Conservation (phyloP, 148 eudicot genomes). For the Camellia japonica region DNA sequence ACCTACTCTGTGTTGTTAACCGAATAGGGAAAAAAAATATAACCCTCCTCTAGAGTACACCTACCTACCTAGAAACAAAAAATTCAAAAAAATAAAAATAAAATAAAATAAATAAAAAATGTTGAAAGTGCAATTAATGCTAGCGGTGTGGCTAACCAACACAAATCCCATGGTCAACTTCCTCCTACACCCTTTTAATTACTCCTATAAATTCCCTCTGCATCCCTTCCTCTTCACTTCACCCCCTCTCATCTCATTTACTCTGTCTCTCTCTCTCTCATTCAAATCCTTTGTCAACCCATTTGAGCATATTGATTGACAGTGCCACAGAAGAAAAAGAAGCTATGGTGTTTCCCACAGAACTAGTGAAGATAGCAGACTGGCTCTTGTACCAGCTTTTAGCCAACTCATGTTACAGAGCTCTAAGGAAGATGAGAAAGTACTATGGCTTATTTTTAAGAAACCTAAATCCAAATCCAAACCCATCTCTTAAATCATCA, state of each 20-base stretch:
- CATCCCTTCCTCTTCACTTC: conserved; percentile 20
- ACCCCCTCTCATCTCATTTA: conserved; percentile 2
- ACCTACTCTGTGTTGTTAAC: conserved; percentile 41
- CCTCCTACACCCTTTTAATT: conserved; percentile 18
- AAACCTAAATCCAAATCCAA: background rate
- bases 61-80: background rate
- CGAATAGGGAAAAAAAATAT: conserved; percentile 18
- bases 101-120: background rate
- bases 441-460: conserved; percentile 33
- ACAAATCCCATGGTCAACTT: conserved; percentile 41
- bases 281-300: background rate
- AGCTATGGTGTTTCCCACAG: conserved; percentile 44
- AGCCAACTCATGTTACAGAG: conserved; percentile 56
- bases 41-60: conserved; percentile 12
- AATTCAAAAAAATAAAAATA: background rate
- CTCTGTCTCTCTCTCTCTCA: background rate
- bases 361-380: conserved; percentile 48
- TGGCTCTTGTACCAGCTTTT: conserved; percentile 64
- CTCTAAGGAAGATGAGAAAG: conserved; percentile 49
- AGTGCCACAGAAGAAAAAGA: conserved; percentile 1
- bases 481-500: conserved; percentile 37
- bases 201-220: conserved; percentile 43
- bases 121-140: conserved; percentile 47
- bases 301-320: background rate
- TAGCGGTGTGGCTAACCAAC: conserved; percentile 60